Percentiles rank a stretch among this genome's conserved stretches.
Evolutionary conservation across 225 moss, liverwort and hornwort genomes (phyloP).

Genomic region (Marchantia paleacea): DNA sequence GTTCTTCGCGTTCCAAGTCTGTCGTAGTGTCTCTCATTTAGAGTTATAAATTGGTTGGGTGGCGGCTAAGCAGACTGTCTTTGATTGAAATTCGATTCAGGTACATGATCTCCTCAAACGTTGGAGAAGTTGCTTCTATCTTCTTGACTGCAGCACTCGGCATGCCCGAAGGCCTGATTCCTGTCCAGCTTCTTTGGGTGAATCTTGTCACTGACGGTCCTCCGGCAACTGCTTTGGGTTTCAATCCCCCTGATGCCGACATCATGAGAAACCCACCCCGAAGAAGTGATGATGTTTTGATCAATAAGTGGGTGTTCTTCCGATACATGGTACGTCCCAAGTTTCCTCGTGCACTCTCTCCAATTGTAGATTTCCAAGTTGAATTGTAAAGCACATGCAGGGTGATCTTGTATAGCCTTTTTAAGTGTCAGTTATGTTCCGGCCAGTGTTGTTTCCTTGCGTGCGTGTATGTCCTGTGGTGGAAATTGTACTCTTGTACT

Average conservation of each 20-base stretch:
- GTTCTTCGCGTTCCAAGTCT: no score
- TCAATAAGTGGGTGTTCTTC: conserved; percentile 86
- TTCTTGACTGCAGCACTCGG: conserved; percentile 91
- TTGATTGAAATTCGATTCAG: conserved; percentile 31
- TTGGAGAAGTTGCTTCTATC: conserved; percentile 93
- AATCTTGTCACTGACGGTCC: conserved; percentile 98
- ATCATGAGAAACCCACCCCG: conserved; percentile 90
- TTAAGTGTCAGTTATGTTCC: background rate
- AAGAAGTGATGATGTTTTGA: conserved; percentile 73
- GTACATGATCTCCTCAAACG: conserved; percentile 97
- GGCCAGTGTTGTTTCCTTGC: background rate
- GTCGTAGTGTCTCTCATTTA: background rate
- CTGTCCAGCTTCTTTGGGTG: conserved; percentile 94
- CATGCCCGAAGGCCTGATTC: conserved; percentile 91
- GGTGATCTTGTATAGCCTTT: background rate
- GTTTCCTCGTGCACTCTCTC: background rate
- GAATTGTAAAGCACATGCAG: background rate
- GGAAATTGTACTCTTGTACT: background rate
- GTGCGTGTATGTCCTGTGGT: no score
- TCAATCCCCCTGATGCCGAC: conserved; percentile 90
- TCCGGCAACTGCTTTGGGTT: conserved; percentile 93
- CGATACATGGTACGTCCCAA: conserved; percentile 78
- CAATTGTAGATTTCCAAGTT: background rate
- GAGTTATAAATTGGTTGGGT: background rate
- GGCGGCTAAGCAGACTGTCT: background rate